These are phyloP conservation scores for Mycocentrospora acerina DNA, from an alignment of 2,329 filamentous ascomycete species.

Conservation along the genomic window DNA sequence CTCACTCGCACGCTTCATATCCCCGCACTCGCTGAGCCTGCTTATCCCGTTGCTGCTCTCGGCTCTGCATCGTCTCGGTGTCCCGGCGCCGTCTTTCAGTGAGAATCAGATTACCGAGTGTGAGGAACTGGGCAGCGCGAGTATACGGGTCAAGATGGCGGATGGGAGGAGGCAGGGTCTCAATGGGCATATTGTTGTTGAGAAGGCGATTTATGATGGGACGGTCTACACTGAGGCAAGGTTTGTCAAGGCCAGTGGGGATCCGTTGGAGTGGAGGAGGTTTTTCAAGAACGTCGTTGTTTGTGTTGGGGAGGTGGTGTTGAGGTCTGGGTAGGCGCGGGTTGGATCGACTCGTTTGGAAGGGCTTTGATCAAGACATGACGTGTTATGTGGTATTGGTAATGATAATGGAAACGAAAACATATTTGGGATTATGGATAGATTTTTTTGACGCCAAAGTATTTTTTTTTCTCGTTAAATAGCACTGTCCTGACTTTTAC, in stretches of 20 bases:
- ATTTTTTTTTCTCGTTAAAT: too few relatives aligned
- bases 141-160: slow-evolving; percentile 71
- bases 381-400: background rate
- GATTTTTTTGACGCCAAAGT: too few relatives aligned
- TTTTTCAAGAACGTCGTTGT: slow-evolving; percentile 97
- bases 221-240: slow-evolving; percentile 75
- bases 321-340: slow-evolving; percentile 40
- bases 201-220: slow-evolving; percentile 64
- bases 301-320: slow-evolving; percentile 82
- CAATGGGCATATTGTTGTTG: slow-evolving; percentile 73
- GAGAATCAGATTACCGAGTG: slow-evolving; percentile 35
- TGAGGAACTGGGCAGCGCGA: slow-evolving; percentile 54
- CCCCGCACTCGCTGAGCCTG: slow-evolving; percentile 70
- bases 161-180: slow-evolving; percentile 72
- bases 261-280: slow-evolving; percentile 92
- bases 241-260: slow-evolving; percentile 92
- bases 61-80: slow-evolving; percentile 80
- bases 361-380: background rate
- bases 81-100: slow-evolving; percentile 63
- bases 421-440: background rate
- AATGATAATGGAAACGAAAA: slow-evolving; percentile 2
- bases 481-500: too few relatives aligned
- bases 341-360: too few relatives aligned
- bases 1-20: slow-evolving; percentile 89
- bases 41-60: slow-evolving; percentile 79